Evolutionary conservation across 257 asterid genomes (phyloP), one percentile per base, ranked within the genome.

Genomic region (Solanum sitiens): DNA sequence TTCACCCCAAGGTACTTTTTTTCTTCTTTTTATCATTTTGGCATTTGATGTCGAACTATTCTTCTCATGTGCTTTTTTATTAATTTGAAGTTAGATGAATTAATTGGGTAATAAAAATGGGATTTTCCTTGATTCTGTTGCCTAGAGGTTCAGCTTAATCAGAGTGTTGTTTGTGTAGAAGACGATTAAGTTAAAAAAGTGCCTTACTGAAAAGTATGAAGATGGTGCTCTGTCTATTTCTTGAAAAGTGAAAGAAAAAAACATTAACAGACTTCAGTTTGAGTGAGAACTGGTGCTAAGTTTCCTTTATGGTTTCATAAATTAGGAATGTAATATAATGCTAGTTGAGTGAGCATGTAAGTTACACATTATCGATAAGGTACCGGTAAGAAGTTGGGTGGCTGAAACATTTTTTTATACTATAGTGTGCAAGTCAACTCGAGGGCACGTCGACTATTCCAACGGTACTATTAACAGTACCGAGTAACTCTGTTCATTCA

Each of bases 11-110:
- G 83, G 87, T 86, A 89, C 88, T 77, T 84, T 42, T 33, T 86
- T 87, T 68, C 7, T 89, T 89, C 91, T 84, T 30, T 89, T 76
- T 89, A 87, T 86, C 91, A 20, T 92, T 96, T 95, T 94, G 70
- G 42, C 27, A 72, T 8, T 59, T 68, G 35, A 20, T 76, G 83
- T 80, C 33, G 47, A 73, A 32, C 20, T 75, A 21, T 45, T 8
- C 61, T 56, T 53, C 15, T 86, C 74, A 9, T 83, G 65, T 67
- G 21, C 11, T n/a, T 42, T 9, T 85, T 33, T 4, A 59, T 20
- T 63, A n/a, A 23, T 30, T 44, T 83, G 40, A 32, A 25, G 21
- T 8, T 45, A 45, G 18, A 15, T 25, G 65, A 79, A 27, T 9
- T 14, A 45, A 5, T 15, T 45, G 67, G 2, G 39, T 27, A 27